Evolutionary conservation across 306 rosid genomes (phyloP).

Genomic region (Sicyos edulis): DNA sequence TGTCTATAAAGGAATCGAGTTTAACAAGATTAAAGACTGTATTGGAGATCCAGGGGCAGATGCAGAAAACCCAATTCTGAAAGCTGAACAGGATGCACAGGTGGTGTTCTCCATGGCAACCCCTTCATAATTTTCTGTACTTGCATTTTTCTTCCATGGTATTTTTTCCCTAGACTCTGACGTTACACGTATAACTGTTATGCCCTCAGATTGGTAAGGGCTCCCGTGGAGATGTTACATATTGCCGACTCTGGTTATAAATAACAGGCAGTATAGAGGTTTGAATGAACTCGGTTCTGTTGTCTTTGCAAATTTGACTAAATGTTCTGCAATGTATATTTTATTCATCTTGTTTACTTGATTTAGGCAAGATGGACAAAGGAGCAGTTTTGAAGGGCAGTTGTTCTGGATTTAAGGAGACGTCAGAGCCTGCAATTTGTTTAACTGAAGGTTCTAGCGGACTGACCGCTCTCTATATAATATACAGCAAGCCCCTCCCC

Average conservation of each 20-base stretch:
- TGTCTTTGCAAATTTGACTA: not conserved
- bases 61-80: conserved; percentile 63
- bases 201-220: conserved; percentile 77
- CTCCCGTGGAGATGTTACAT: conserved; percentile 88
- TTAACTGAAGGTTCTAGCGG: conserved; percentile 60
- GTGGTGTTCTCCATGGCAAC: conserved; percentile 33
- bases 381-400: conserved; percentile 87
- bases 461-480: conserved; percentile 5
- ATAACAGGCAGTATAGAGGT: conserved; percentile 91
- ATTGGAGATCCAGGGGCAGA: conserved; percentile 71
- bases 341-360: not conserved
- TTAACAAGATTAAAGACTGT: conserved; percentile 63
- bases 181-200: conserved; percentile 19
- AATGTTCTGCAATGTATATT: not conserved
- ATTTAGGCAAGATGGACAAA: conserved; percentile 71
- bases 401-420: conserved; percentile 81
- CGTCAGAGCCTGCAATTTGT: conserved; percentile 88
- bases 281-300: conserved; percentile 4
- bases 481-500: not conserved
- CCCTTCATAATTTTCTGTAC: conserved; percentile 4
- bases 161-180: conserved; percentile 16
- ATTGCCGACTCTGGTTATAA: conserved; percentile 90
- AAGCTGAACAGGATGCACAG: conserved; percentile 87
- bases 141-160: conserved; percentile 5
- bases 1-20: conserved; percentile 52